These are phyloP conservation scores for Hericium rajendrae DNA, from an alignment of 768 basidiomycete species.

Conservation along the genomic window DNA sequence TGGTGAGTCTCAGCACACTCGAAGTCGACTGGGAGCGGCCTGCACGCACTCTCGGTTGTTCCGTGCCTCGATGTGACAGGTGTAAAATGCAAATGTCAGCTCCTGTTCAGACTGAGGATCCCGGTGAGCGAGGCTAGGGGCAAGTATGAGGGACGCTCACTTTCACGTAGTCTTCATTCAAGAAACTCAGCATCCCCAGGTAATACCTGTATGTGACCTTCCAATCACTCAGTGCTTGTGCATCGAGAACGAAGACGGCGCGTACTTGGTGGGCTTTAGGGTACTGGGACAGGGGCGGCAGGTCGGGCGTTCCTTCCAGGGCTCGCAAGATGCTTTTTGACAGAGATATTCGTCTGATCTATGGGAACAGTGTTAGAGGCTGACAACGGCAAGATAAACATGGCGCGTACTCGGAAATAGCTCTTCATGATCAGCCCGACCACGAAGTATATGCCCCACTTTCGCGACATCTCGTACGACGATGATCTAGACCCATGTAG, in stretches of 20 bases:
- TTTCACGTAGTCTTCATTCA: conserved; percentile 86
- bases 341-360: conserved; percentile 88
- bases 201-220: conserved; percentile 95
- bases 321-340: conserved; percentile 89
- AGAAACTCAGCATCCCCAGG: conserved; percentile 86
- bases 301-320: conserved; percentile 74
- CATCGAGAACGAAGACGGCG: conserved; percentile 9
- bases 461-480: conserved; percentile 63
- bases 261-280: conserved; percentile 80
- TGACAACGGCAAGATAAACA: not conserved
- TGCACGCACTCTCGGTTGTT: conserved; percentile 78
- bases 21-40: too few relatives aligned
- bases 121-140: not conserved
- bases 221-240: conserved; percentile 4
- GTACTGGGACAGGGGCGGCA: conserved; percentile 67
- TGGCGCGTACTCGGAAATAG: conserved; percentile 74
- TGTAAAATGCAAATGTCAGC: conserved; percentile 77
- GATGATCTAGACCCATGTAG: conserved; percentile 37
- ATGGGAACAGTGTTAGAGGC: not conserved
- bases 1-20: too few relatives aligned
- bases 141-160: conserved; percentile 26
- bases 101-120: conserved; percentile 69
- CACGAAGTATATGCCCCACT: conserved; percentile 90
- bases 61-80: conserved; percentile 61
- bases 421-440: conserved; percentile 87